Base-by-base conservation (phyloP, 1,139 yeast genomes). In the Meyerozyma athensensis region DNA sequence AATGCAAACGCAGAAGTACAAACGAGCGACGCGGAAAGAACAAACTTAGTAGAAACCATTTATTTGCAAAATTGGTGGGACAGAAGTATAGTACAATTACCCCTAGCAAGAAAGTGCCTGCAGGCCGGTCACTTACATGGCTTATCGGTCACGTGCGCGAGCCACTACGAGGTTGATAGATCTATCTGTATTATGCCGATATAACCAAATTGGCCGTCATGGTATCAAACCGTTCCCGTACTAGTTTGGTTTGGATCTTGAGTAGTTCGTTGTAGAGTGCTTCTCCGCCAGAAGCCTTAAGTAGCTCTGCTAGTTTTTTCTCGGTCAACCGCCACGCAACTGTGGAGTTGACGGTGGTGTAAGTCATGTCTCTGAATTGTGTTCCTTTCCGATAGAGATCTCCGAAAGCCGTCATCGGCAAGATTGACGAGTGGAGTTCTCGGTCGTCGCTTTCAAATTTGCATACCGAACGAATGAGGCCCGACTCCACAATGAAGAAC, bases 371-470 rank as follows among this genome's bases (percentile, higher is more conserved):
- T 39, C 77, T 61, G 39, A 63, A 64, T 35, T 61, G 60, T 1
- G 63, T 54, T 10, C 58, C 56, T 9, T 45, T 42, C 5, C 30
- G 38, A 21, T 59, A 60, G 35, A 82, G 60, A 54, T 83, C 89
- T 3, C 98, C 98, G 59, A 89, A 86, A 4, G 95, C 81, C 0
- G 97, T 89, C 45, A 89, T 79, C n/a, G 96, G 95, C 23, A 92
- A 72, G 40, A 90, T 77, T 13, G 87, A 81, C 43, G 92, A 92
- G 40, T 74, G 76, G 26, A 90, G 71, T 33, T 74, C 77, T 4
- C 85, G 74, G 47, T 72, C 72, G 47, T 73, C 69, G 48, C 71
- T 57, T 44, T 72, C 70, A 70, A 77, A 52, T 63, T 70, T 59
- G 66, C 81, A 45, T 54, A 63, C 75, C 3, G 86, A 79, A 31